Evolutionary conservation across 768 basidiomycete species (phyloP).

Genomic region (Hypholoma fasciculare): DNA sequence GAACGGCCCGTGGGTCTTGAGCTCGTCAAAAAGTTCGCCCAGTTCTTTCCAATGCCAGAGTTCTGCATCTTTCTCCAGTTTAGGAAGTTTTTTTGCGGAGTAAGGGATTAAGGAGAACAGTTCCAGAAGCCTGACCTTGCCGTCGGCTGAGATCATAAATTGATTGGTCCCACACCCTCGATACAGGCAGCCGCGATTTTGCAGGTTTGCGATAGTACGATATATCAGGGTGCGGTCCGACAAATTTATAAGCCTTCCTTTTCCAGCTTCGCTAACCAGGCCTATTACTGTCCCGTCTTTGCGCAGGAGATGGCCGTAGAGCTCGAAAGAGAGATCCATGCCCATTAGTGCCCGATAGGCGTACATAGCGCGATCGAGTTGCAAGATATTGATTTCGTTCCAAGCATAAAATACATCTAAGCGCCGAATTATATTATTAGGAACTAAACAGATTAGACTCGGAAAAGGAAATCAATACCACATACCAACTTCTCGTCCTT

Average conservation of each 20-base stretch:
- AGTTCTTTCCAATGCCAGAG: constrained; percentile 2
- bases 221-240: constrained; percentile 1
- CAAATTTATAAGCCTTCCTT: background rate
- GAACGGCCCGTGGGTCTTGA: background rate
- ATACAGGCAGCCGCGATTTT: background rate
- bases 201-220: background rate
- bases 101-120: background rate
- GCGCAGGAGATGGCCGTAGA: constrained; percentile 1
- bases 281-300: background rate
- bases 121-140: constrained; percentile 1
- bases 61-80: background rate
- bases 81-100: background rate
- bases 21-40: background rate
- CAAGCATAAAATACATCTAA: constrained; percentile 1
- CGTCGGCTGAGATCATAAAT: constrained; percentile 2
- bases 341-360: background rate
- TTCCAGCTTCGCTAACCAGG: background rate
- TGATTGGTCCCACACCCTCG: background rate
- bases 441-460: background rate
- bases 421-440: background rate
- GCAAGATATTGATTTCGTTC: background rate
- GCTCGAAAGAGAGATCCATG: constrained; percentile 1
- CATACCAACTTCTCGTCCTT: constrained; percentile 1
- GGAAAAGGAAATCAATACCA: background rate
- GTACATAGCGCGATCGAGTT: constrained; percentile 1